Evolutionary conservation across 2,329 filamentous ascomycete genomes (phyloP).

Genomic region (Fusarium sp.): DNA sequence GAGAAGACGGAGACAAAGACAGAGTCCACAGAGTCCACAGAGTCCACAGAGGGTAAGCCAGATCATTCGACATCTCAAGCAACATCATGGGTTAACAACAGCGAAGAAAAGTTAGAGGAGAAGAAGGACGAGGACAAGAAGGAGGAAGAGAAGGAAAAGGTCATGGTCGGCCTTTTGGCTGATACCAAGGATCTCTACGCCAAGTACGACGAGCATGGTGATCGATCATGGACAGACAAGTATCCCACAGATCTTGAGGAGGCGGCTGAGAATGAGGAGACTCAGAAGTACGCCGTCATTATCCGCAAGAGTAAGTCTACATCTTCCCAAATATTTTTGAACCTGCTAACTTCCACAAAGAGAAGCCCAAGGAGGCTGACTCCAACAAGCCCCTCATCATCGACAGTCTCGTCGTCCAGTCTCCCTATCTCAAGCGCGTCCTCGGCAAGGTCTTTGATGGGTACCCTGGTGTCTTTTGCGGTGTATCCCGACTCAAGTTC

Average conservation of each 20-base stretch:
- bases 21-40: conserved; percentile 2
- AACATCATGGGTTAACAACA: background rate
- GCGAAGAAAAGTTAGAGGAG: conserved; percentile 20
- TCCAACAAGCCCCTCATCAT: conserved; percentile 70
- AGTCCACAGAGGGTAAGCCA: conserved; percentile 22
- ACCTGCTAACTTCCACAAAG: conserved; percentile 19
- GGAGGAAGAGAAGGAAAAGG: conserved; percentile 26
- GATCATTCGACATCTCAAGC: too few species aligned
- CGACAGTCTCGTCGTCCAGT: conserved; percentile 74
- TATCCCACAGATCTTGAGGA: conserved; percentile 66
- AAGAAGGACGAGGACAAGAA: conserved; percentile 2
- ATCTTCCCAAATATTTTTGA: fast-evolving
- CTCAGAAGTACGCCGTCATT: conserved; percentile 70
- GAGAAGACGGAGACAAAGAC: conserved; percentile 19
- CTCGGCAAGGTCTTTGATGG: conserved; percentile 66
- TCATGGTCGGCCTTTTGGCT: conserved; percentile 51
- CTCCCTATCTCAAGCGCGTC: conserved; percentile 68
- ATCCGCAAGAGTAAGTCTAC: conserved; percentile 60
- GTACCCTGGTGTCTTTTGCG: conserved; percentile 71
- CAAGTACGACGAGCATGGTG: conserved; percentile 60
- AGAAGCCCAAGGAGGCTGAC: conserved; percentile 63
- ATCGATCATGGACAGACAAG: conserved; percentile 67
- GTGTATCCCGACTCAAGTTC: conserved; percentile 71
- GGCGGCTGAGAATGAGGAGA: conserved; percentile 71
- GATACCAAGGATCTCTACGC: conserved; percentile 58